A percentile compares a stretch with the other conserved stretches of the same genome.
These are phyloP conservation scores for Rhodotorula toruloides DNA, from an alignment of 768 basidiomycete species.

Conservation along the genomic window DNA sequence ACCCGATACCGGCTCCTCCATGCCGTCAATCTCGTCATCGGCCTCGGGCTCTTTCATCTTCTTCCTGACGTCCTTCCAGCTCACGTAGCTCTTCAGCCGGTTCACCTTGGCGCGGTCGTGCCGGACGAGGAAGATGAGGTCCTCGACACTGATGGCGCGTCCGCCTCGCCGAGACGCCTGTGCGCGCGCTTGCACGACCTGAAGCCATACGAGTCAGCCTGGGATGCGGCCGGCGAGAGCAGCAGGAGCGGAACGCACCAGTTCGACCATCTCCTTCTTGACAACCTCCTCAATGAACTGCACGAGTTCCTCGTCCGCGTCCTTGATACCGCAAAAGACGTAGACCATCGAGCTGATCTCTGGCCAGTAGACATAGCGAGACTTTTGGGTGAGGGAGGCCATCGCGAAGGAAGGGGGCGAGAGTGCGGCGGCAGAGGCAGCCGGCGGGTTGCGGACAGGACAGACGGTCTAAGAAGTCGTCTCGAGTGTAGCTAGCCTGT, in stretches of 20 bases:
- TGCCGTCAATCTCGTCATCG: slow-evolving; percentile 62
- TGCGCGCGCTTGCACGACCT: slow-evolving; percentile 82
- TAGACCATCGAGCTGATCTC: slow-evolving; percentile 50
- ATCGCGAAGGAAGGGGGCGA: neutral
- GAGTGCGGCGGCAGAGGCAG: neutral
- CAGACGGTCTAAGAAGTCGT: too few relatives aligned
- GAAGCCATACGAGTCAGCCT: neutral
- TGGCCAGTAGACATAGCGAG: neutral
- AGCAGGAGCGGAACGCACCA: slow-evolving; percentile 54
- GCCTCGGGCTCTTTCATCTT: slow-evolving; percentile 58
- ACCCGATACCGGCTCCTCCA: slow-evolving; percentile 62
- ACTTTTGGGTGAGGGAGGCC: slow-evolving; percentile 1
- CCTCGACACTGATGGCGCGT: slow-evolving; percentile 81
- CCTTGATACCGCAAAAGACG: slow-evolving; percentile 91
- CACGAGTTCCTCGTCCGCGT: slow-evolving; percentile 77
- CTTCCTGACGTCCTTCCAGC: slow-evolving; percentile 95
- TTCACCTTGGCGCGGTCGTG: slow-evolving; percentile 92
- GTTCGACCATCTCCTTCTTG: slow-evolving; percentile 79
- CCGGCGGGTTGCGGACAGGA: too few relatives aligned
- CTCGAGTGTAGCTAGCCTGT: too few relatives aligned
- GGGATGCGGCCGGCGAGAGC: neutral
- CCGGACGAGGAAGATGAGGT: slow-evolving; percentile 92
- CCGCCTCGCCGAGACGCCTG: slow-evolving; percentile 76
- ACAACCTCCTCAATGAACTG: slow-evolving; percentile 95
- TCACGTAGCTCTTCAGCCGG: slow-evolving; percentile 81